Conservation (phyloP, 2,329 filamentous ascomycete species). For the Trichoderma sp. region DNA sequence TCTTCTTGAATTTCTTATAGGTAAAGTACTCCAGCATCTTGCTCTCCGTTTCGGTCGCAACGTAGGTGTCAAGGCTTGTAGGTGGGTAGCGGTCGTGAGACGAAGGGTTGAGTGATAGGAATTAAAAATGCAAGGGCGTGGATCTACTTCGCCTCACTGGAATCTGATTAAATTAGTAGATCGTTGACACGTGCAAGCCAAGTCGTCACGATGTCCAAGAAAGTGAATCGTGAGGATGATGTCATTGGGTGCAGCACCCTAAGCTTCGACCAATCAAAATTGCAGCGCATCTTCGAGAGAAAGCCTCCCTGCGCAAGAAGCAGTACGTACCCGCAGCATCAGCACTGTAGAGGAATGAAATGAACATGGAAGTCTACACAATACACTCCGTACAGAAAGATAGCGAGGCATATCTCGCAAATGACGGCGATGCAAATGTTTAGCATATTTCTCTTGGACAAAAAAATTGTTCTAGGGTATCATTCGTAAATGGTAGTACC, state of each 20-base stretch:
- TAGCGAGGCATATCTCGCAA: not conserved
- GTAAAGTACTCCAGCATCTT: slow-evolving; percentile 65
- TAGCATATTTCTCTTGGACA: not conserved
- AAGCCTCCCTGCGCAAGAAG: not conserved
- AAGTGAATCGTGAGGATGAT: slow-evolving; percentile 9
- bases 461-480: not conserved
- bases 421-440: not conserved
- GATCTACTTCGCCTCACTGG: not conserved
- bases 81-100: not conserved
- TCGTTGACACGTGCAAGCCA: slow-evolving; percentile 15
- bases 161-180: not conserved
- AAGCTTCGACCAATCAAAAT: slow-evolving; percentile 5
- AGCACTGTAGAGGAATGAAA: not conserved
- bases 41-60: not conserved
- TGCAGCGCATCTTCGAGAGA: not conserved
- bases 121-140: not conserved
- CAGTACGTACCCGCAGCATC: not conserved
- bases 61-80: not conserved
- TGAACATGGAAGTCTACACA: too few relatives aligned
- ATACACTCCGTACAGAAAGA: not conserved
- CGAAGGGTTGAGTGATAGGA: not conserved
- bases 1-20: slow-evolving; percentile 64
- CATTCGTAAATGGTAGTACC: not conserved
- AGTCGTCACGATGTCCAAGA: not conserved
- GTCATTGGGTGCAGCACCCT: slow-evolving; percentile 15